A percentile compares a stretch with the other conserved stretches of the same genome.
Evolutionary conservation across 345 rosid genomes (phyloP).

Genomic region (Cardamine occulta): DNA sequence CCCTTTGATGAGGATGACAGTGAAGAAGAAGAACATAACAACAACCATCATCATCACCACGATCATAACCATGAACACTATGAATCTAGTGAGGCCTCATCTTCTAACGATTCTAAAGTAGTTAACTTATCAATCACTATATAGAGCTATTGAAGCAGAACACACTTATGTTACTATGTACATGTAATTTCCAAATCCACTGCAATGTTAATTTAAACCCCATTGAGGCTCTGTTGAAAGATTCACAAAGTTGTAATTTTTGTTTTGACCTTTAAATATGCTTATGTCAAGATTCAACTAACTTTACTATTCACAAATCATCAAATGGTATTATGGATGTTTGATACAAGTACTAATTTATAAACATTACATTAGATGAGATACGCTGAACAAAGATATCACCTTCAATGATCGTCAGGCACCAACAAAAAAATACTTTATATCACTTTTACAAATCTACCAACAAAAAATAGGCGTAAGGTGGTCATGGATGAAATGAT

Average conservation of each 20-base stretch:
- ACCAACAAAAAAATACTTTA: constrained; percentile 14
- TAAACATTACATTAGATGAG: constrained; percentile 10
- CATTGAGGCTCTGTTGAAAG: too few species aligned
- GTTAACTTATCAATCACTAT: constrained; percentile 26
- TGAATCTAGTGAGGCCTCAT: constrained; percentile 32
- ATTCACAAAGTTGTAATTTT: neutral
- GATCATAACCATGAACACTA: constrained; percentile 26
- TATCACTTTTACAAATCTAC: constrained; percentile 29
- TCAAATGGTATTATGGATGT: neutral
- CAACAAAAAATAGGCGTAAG: neutral
- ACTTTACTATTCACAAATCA: neutral
- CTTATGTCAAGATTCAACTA: neutral
- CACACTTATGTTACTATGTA: neutral
- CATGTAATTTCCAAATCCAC: constrained; percentile 22
- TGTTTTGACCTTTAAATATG: neutral
- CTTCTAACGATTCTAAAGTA: constrained; percentile 36
- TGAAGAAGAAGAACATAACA: constrained; percentile 60
- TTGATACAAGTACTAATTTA: neutral
- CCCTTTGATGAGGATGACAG: constrained; percentile 84
- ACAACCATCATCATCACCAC: neutral
- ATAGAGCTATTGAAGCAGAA: constrained; percentile 16
- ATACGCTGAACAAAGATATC: constrained; percentile 18
- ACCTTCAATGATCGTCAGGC: constrained; percentile 25
- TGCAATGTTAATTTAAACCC: neutral
- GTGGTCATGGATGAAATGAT: constrained; percentile 34